Base-by-base conservation (phyloP, 306 rosid genomes). In the Lupinus albus region DNA sequence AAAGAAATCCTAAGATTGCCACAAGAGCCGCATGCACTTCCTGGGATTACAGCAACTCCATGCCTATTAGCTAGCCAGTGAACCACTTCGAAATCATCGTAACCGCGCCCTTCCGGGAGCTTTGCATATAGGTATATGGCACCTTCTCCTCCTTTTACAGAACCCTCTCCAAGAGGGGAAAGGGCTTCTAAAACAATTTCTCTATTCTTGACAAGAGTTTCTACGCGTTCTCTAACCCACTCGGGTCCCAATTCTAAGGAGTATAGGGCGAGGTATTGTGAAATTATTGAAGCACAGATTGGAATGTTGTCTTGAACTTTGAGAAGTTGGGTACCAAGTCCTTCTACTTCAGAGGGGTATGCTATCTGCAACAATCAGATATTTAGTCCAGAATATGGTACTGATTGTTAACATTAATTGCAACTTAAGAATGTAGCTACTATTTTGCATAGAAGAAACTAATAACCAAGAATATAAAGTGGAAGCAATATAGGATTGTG, bases 221-320 rank as follows among this genome's bases (percentile, higher is more conserved):
- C 80, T 48, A 86, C 99, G 49, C 73, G 78, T 9, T 85, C 92
- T 0, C 61, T 76, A 28, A 93, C 97, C 96, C 97, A 93, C 46
- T 76, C 86, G 0, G 94, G 90, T 28, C 99, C 99, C 77, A 79
- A 3, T 76, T 93, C 84, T 51, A 93, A 63, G 18, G 99, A 86
- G 81, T 80, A 51, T 68, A 93, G 96, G 30, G 99, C 99, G 16
- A 93, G 94, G 78, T 84, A 56, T 54, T 93, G 99, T 0, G 99
- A 90, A 62, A 93, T 61, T 85, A 90, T 90, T 4, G 95, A 67
- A 63, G 99, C 99, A 65, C 99, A 90, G 44, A 93, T 93, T 49
- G 99, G 99, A 78, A 93, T 93, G 86, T 93, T 93, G 86, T 93
- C 99, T 64, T 93, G 99, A 48, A 86, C 97, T 83, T 93, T 93